Evolutionary conservation across 495 filamentous ascomycete genomes (phyloP), one percentile per base, ranked within the genome.

Genomic region (Neurospora cerealis): DNA sequence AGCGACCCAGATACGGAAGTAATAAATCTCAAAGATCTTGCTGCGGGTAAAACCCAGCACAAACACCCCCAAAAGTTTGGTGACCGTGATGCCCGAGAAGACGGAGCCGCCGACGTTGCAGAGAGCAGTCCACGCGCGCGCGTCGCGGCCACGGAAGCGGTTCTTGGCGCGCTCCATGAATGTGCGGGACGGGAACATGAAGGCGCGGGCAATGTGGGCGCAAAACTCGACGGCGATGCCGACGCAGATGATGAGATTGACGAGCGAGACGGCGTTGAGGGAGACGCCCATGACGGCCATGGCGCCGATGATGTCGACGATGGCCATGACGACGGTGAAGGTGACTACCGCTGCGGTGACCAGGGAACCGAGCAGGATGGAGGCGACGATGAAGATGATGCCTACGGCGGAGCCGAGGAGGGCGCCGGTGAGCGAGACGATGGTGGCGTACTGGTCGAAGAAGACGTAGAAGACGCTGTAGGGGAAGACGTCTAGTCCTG

Each of bases 1-100:
- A 62, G 95, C 91, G 28, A 97, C 80, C 96, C 96, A 99, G 42
- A 99, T 92, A 9, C 96, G 86, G 84, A 99, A 99, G 81, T 98
- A 99, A 82, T 98, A 99, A 72, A 98, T 93, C 85, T 98, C 96
- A 79, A 99, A 99, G 80, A 99, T 98, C 88, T 98, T 98, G 82
- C 93, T 97, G 34, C 93, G 84, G 9, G 96, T 99, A 75, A 97
- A 98, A 0, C 95, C 96, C 17, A 99, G 86, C 48, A 99, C 96
- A 69, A 87, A 91, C 4, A 99, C 96, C 2, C 96, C 96, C 10
- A 99, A 83, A 2, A 98, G 83, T 81, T 99, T 99, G 28, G 96
- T 99, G 36, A 99, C 83, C 0, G 94, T 98, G 79, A 99, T 99
- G 0, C 96, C 96, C 69, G 92, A 95, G 80, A 99, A 96, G 15